Evolutionary conservation across 306 rosid genomes (phyloP).

Genomic region (Mimosa bimucronata): DNA sequence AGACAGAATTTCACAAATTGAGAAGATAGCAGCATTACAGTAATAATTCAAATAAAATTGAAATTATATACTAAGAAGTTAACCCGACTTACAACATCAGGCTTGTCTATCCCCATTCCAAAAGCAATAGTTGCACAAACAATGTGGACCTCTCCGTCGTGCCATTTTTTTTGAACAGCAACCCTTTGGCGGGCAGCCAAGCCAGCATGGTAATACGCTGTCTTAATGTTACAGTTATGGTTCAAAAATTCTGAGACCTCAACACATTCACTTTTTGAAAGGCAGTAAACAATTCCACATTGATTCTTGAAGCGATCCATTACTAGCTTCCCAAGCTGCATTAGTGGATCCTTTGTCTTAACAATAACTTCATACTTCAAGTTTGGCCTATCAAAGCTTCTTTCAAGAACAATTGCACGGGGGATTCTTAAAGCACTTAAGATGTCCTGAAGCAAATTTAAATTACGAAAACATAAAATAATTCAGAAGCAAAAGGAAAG

Average conservation of each 20-base stretch:
- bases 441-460: constrained; percentile 70
- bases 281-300: constrained; percentile 91
- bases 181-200: constrained; percentile 83
- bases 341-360: constrained; percentile 78
- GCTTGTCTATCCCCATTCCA: constrained; percentile 99
- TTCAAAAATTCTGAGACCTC: constrained; percentile 80
- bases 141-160: constrained; percentile 78
- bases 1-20: constrained; percentile 29
- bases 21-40: constrained; percentile 35
- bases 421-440: constrained; percentile 82
- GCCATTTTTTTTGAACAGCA: constrained; percentile 87
- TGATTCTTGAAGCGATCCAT: constrained; percentile 69
- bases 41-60: constrained; percentile 10
- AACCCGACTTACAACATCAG: constrained; percentile 88
- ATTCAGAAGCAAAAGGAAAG: constrained; percentile 11
- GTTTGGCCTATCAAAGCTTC: constrained; percentile 96
- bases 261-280: constrained; percentile 88
- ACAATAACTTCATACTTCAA: constrained; percentile 85
- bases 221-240: constrained; percentile 69
- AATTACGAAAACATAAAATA: neutral
- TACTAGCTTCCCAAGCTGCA: constrained; percentile 74
- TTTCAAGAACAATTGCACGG: constrained; percentile 83
- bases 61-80: constrained; percentile 24
- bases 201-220: constrained; percentile 92
- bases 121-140: constrained; percentile 98